Conservation (phyloP, 805 yeast species). For the Wickerhamomyces alni region DNA sequence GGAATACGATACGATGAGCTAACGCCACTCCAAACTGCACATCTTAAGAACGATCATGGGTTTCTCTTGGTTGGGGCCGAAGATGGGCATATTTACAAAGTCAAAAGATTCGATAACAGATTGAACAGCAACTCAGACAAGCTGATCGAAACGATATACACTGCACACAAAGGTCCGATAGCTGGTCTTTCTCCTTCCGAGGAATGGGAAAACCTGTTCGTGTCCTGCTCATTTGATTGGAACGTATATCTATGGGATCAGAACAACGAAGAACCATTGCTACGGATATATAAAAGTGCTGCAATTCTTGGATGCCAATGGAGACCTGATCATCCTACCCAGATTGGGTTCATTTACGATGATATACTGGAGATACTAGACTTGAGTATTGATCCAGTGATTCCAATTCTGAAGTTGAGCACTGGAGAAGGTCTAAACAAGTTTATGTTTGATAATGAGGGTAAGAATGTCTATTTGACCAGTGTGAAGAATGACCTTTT, state of each 20-base stretch:
- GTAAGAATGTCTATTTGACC: slow-evolving; percentile 11
- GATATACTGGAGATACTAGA: slow-evolving; percentile 27
- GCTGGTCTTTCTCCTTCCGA: slow-evolving; percentile 14
- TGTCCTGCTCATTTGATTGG: slow-evolving; percentile 28
- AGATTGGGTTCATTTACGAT: slow-evolving; percentile 25
- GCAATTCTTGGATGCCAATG: slow-evolving; percentile 23
- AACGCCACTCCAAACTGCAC: slow-evolving; percentile 20
- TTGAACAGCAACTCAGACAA: slow-evolving; percentile 7
- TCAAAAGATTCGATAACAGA: slow-evolving; percentile 21
- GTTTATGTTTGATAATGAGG: slow-evolving; percentile 14
- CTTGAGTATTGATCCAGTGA: slow-evolving; percentile 20
- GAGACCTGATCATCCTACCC: slow-evolving; percentile 22
- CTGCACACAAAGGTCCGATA: slow-evolving; percentile 24
- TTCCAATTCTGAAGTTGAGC: slow-evolving; percentile 16
- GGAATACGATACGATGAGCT: slow-evolving; percentile 24
- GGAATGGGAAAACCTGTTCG: slow-evolving; percentile 18
- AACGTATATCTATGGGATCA: slow-evolving; percentile 24
- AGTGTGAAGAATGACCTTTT: slow-evolving; percentile 11
- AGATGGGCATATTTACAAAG: slow-evolving; percentile 28
- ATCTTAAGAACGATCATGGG: slow-evolving; percentile 16
- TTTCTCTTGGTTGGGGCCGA: slow-evolving; percentile 25
- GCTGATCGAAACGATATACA: slow-evolving; percentile 14
- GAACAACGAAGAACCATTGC: slow-evolving; percentile 13
- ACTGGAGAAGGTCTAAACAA: slow-evolving; percentile 9
- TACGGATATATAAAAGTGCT: slow-evolving; percentile 20